phyloP scores from a whole-genome alignment of 1,139 yeast genomes.

The Blastobotrys apis region DNA sequence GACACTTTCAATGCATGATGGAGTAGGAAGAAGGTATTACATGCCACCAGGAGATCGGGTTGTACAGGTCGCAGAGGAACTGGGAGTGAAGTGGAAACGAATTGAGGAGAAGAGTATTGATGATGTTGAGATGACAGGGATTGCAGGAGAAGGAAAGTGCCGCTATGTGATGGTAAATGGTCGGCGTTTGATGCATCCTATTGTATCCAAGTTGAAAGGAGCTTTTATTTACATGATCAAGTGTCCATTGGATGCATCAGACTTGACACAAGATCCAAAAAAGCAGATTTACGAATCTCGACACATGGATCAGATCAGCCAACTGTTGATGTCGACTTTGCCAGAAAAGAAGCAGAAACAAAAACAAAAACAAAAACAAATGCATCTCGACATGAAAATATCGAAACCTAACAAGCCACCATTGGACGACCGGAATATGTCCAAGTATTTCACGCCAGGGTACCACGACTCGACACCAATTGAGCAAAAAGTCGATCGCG shows the following conservation, averaged over 20 bases:
- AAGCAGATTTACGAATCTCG: conserved; percentile 2
- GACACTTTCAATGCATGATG: not conserved
- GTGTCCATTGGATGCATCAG: too few species aligned
- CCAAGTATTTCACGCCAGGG: conserved; percentile 9
- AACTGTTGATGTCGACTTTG: not conserved
- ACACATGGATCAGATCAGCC: not conserved
- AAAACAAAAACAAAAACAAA: too few species aligned
- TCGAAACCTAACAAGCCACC: too few species aligned
- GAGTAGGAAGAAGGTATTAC: not conserved
- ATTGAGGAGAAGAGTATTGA: not conserved
- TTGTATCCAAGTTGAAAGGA: too few species aligned
- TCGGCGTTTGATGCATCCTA: too few species aligned
- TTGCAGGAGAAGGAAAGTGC: too few species aligned
- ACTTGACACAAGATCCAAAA: conserved; percentile 1
- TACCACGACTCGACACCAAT: conserved; percentile 7
- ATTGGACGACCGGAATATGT: too few species aligned
- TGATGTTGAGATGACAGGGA: not conserved
- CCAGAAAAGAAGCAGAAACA: not conserved
- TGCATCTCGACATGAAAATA: too few species aligned
- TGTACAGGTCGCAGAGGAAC: not conserved
- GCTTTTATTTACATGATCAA: too few species aligned
- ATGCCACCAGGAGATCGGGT: not conserved
- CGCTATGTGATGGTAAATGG: too few species aligned
- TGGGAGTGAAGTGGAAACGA: not conserved
- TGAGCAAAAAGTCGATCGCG: conserved; percentile 10